Conservation (phyloP, 192 early-diverging fungal species). For the Piromyces sp. region DNA sequence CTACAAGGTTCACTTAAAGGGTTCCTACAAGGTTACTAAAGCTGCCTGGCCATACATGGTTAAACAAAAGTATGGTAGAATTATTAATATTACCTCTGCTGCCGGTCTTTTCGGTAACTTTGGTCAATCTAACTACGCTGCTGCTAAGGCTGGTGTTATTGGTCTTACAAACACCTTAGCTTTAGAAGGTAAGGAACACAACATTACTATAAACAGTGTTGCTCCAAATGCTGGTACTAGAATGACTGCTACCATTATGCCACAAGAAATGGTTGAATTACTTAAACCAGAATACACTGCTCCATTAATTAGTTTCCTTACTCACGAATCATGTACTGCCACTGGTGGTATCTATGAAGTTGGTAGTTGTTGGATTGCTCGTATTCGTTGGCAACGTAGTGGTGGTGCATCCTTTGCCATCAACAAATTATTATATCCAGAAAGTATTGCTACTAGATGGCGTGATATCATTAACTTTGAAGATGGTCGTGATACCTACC, state of each 20-base stretch:
- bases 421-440: slow-evolving; percentile 58
- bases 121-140: slow-evolving; percentile 72
- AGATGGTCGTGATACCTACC: slow-evolving; percentile 85
- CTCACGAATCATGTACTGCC: slow-evolving; percentile 67
- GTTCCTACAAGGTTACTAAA: slow-evolving; percentile 87
- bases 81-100: slow-evolving; percentile 86
- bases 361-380: slow-evolving; percentile 47
- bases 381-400: slow-evolving; percentile 83
- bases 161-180: slow-evolving; percentile 17
- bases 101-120: slow-evolving; percentile 83
- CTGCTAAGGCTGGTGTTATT: slow-evolving; percentile 69
- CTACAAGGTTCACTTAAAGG: slow-evolving; percentile 77
- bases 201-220: slow-evolving; percentile 87
- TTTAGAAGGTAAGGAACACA: slow-evolving; percentile 66
- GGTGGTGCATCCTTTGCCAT: slow-evolving; percentile 87
- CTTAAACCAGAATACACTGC: slow-evolving; percentile 96
- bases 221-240: slow-evolving; percentile 92
- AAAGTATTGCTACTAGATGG: slow-evolving; percentile 70
- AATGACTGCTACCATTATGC: slow-evolving; percentile 94
- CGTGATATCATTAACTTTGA: slow-evolving; percentile 74
- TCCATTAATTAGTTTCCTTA: slow-evolving; percentile 82
- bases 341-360: slow-evolving; percentile 88
- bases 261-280: slow-evolving; percentile 81
- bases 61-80: slow-evolving; percentile 84
- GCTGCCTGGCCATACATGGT: slow-evolving; percentile 92